Evolutionary conservation across 345 rosid genomes (phyloP).

Genomic region (Punica granatum): DNA sequence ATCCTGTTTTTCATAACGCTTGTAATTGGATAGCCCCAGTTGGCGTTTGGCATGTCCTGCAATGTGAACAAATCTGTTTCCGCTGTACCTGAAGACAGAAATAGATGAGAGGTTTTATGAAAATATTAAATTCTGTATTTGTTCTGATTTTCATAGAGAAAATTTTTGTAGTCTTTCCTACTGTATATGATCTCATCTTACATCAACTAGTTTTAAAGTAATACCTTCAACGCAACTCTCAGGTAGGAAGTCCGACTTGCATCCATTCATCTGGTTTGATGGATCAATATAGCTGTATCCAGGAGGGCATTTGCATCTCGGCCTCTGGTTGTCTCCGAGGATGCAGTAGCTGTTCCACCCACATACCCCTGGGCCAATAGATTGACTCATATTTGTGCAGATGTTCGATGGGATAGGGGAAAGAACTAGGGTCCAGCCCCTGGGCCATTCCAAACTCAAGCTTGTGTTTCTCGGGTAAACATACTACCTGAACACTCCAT

Average conservation of each 20-base stretch:
- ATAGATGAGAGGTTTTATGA: no score
- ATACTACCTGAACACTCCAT: constrained; percentile 49
- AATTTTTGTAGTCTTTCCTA: no score
- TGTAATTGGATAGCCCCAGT: constrained; percentile 27
- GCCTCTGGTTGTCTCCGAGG: constrained; percentile 16
- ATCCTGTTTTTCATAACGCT: neutral
- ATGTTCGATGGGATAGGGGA: constrained; percentile 24
- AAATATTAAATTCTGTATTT: no score
- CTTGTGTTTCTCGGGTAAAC: constrained; percentile 25
- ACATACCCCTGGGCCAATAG: constrained; percentile 30
- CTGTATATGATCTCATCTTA: no score
- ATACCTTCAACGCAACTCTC: constrained; percentile 24
- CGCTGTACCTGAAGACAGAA: neutral
- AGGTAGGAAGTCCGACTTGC: constrained; percentile 23
- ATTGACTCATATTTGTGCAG: constrained; percentile 4
- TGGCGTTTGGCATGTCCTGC: constrained; percentile 7
- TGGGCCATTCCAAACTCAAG: constrained; percentile 13
- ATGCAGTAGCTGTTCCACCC: constrained; percentile 50
- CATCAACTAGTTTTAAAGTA: no score
- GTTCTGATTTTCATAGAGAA: no score
- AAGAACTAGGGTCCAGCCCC: constrained; percentile 17
- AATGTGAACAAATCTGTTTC: constrained; percentile 18
- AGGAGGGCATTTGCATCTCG: constrained; percentile 36
- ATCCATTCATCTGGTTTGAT: constrained; percentile 29
- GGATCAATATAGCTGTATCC: constrained; percentile 31